Conservation (phyloP, 192 early-diverging fungal genomes). For the Mortierella claussenii region DNA sequence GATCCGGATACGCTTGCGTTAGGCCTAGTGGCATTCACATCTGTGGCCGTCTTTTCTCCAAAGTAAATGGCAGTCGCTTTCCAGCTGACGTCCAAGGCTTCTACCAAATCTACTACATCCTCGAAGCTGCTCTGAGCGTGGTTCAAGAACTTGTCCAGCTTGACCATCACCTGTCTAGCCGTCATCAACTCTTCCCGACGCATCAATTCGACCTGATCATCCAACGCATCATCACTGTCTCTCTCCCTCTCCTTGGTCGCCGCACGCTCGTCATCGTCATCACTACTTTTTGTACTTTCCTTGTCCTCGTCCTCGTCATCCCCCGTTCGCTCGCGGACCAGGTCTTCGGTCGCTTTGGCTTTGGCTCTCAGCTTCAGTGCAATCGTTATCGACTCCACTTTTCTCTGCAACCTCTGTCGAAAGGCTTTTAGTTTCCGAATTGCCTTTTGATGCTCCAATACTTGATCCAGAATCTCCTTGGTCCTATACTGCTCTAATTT, state of each 20-base stretch:
- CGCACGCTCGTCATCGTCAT: background rate
- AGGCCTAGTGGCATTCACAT: no score
- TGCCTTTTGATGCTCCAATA: conserved; percentile 43
- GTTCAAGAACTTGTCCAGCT: conserved; percentile 29
- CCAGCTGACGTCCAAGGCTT: conserved; percentile 33
- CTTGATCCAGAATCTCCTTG: conserved; percentile 42
- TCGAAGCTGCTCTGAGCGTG: conserved; percentile 38
- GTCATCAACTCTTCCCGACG: conserved; percentile 9
- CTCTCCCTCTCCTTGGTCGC: background rate
- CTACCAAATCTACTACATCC: conserved; percentile 33
- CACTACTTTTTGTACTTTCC: background rate
- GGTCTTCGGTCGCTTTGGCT: background rate
- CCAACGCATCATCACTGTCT: background rate
- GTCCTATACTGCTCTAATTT: conserved; percentile 45
- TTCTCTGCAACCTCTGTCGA: conserved; percentile 2
- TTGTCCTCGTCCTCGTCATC: background rate
- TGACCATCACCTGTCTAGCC: conserved; percentile 10
- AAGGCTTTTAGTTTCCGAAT: conserved; percentile 16
- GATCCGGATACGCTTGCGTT: no score
- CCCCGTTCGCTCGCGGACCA: background rate
- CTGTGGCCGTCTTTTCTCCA: conserved; percentile 41
- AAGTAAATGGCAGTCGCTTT: conserved; percentile 43
- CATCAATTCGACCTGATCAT: background rate
- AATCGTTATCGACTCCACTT: conserved; percentile 1
- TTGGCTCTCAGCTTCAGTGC: background rate